Evolutionary conservation across 352 stramenopile species (phyloP).

Genomic region (Phytophthora idaei): DNA sequence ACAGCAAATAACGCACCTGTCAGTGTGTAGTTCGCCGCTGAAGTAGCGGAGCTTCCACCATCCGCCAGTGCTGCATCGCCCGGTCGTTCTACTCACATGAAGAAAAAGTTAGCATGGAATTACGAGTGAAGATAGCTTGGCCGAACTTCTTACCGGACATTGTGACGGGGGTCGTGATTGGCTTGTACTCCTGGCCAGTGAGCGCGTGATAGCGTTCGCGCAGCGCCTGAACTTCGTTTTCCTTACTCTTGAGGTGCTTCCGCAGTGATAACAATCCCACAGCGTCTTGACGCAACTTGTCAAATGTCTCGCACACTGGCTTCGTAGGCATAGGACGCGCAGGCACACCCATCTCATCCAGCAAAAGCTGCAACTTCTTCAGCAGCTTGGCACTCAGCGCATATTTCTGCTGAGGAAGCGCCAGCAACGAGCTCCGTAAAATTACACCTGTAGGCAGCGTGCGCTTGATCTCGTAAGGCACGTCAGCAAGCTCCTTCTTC

Average conservation of each 20-base stretch:
- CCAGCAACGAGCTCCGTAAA: conserved; percentile 59
- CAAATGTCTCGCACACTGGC: conserved; percentile 62
- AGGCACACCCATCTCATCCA: conserved; percentile 72
- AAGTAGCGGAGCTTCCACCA: conserved; percentile 5
- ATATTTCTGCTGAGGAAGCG: conserved; percentile 55
- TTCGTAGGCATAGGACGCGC: conserved; percentile 76
- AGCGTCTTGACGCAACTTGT: conserved; percentile 61
- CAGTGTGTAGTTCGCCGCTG: conserved; percentile 25
- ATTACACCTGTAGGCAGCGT: conserved; percentile 57
- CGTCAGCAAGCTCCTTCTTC: conserved; percentile 71
- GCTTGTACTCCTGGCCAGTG: conserved; percentile 58
- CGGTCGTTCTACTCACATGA: conserved; percentile 34
- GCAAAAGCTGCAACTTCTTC: conserved; percentile 71
- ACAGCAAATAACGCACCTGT: conserved; percentile 29
- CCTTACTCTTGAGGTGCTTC: conserved; percentile 67
- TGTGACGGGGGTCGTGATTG: conserved; percentile 44
- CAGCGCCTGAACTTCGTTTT: conserved; percentile 53
- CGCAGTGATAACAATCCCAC: conserved; percentile 62
- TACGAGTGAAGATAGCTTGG: not conserved
- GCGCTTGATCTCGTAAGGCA: conserved; percentile 65
- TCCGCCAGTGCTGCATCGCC: conserved; percentile 31
- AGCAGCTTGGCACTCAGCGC: conserved; percentile 64
- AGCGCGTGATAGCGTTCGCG: conserved; percentile 60
- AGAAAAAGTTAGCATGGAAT: conserved; percentile 11
- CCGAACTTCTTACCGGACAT: conserved; percentile 34